Evolutionary conservation across 208 protist genomes (phyloP).

Genomic region (Trypanosoma rangeli): DNA sequence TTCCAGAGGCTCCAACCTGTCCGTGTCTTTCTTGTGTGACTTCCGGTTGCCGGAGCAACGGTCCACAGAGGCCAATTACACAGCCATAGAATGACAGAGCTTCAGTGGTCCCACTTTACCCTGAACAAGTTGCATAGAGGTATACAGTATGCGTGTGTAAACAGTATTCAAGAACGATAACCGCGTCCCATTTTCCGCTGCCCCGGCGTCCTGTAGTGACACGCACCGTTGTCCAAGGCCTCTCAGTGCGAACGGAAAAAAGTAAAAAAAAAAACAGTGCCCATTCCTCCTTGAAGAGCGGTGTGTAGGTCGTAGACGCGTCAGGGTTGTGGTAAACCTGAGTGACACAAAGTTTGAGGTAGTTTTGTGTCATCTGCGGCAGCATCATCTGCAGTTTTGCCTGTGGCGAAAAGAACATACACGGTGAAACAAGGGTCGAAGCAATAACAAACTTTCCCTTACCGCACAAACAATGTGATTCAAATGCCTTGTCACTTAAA

Average conservation of each 20-base stretch:
- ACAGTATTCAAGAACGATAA: neutral
- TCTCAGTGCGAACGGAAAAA: slow-evolving; percentile 7
- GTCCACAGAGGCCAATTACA: neutral
- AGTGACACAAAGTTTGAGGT: slow-evolving; percentile 22
- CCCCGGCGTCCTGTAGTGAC: neutral
- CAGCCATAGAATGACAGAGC: neutral
- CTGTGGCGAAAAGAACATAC: slow-evolving; percentile 13
- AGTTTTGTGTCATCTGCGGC: slow-evolving; percentile 4
- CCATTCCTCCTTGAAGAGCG: slow-evolving; percentile 24
- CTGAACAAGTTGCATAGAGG: slow-evolving; percentile 5
- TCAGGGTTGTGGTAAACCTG: slow-evolving; percentile 37
- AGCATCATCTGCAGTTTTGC: neutral
- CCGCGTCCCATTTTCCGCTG: neutral
- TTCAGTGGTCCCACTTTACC: neutral
- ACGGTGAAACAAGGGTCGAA: slow-evolving; percentile 1
- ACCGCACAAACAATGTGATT: slow-evolving; percentile 1
- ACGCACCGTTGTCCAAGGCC: slow-evolving; percentile 2
- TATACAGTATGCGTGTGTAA: neutral
- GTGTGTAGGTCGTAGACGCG: slow-evolving; percentile 35
- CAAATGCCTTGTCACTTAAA: slow-evolving; percentile 13
- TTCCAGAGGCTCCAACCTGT: slow-evolving; percentile 2
- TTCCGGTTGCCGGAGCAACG: neutral
- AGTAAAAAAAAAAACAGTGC: slow-evolving; percentile 29
- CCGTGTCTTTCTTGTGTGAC: neutral
- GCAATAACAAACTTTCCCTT: slow-evolving; percentile 14